A percentile compares a stretch with the other conserved stretches of the same genome.
phyloP scores from a whole-genome alignment of 176 grass and related monocot species.

The Juncus inflexus region DNA sequence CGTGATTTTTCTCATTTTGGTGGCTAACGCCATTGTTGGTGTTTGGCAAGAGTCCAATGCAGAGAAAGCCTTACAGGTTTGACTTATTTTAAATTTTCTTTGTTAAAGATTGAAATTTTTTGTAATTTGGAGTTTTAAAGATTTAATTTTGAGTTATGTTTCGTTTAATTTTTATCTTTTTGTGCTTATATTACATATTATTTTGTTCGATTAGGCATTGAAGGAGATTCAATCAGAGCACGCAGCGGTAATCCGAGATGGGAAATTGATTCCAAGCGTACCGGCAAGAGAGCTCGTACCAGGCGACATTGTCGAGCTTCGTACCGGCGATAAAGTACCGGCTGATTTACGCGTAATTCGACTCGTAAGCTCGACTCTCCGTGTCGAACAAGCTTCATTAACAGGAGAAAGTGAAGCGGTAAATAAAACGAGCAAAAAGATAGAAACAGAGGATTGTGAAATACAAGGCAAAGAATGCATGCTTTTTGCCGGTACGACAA shows the following conservation, averaged over 20 bases:
- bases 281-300: constrained; percentile 31
- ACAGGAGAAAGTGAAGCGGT: constrained; percentile 34
- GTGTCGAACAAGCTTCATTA: constrained; percentile 31
- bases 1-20: constrained; percentile 35
- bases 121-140: no score
- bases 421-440: constrained; percentile 24
- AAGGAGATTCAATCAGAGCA: constrained; percentile 40
- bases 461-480: constrained; percentile 35
- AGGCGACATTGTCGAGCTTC: constrained; percentile 32
- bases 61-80: constrained; percentile 29
- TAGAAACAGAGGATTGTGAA: constrained; percentile 19
- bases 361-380: constrained; percentile 28
- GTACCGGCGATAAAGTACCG: constrained; percentile 34
- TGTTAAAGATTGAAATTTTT: no score
- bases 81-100: no score
- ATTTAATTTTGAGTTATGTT: no score
- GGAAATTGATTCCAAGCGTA: constrained; percentile 12
- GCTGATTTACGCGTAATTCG: constrained; percentile 26
- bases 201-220: constrained; percentile 11
- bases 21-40: constrained; percentile 31
- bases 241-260: constrained; percentile 20
- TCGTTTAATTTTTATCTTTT: no score
- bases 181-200: no score
- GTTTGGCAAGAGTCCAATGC: constrained; percentile 40
- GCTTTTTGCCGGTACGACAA: constrained; percentile 34